Evolutionary conservation across 768 basidiomycete species (phyloP).

Genomic region (Serendipita vermifera): DNA sequence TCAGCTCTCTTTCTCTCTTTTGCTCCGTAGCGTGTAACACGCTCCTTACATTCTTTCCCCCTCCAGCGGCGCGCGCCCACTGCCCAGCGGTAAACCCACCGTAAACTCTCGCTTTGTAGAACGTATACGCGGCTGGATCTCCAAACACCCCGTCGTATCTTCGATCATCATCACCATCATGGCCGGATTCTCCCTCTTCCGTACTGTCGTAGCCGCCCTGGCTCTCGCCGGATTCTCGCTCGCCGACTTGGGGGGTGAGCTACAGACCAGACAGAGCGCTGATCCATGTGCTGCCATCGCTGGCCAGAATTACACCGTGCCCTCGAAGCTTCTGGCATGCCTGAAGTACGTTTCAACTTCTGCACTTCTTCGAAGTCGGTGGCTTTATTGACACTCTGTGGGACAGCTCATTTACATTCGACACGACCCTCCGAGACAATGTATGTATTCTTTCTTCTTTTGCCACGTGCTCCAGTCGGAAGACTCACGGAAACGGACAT

Average conservation of each 20-base stretch:
- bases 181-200: slow-evolving; percentile 4
- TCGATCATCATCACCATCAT: background rate
- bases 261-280: background rate
- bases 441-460: slow-evolving; percentile 23
- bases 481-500: too few species aligned
- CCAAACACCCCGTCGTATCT: too few species aligned
- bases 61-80: too few species aligned
- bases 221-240: background rate
- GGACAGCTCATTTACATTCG: slow-evolving; percentile 33
- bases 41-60: too few species aligned
- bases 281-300: slow-evolving; percentile 44
- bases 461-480: background rate
- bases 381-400: background rate
- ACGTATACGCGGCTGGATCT: too few species aligned
- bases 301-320: slow-evolving; percentile 43
- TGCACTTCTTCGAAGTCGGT: background rate
- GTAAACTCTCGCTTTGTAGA: too few species aligned
- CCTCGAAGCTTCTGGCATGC: slow-evolving; percentile 39
- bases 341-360: slow-evolving; percentile 20
- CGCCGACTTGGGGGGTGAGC: background rate
- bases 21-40: too few species aligned
- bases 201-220: slow-evolving; percentile 1
- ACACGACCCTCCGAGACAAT: slow-evolving; percentile 36
- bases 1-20: too few species aligned
- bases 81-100: too few species aligned